phyloP scores from a whole-genome alignment of 495 filamentous ascomycete species.

The Penicillium taxi region DNA sequence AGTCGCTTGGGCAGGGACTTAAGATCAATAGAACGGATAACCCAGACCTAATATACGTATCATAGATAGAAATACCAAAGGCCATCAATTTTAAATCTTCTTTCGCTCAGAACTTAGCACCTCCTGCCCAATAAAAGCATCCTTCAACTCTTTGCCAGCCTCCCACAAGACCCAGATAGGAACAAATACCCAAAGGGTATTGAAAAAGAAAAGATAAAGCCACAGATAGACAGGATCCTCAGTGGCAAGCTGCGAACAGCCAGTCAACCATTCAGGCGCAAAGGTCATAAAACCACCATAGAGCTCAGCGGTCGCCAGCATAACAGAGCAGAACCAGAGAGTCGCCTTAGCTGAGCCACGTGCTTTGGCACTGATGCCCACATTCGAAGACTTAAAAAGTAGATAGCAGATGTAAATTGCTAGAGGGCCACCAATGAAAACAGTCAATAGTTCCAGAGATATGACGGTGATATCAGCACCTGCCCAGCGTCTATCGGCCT shows the following conservation, averaged over 20 bases:
- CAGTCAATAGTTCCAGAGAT: slow-evolving; percentile 78
- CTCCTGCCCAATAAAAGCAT: slow-evolving; percentile 42
- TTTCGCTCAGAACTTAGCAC: slow-evolving; percentile 7
- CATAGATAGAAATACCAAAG: too few relatives aligned
- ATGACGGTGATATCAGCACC: slow-evolving; percentile 71
- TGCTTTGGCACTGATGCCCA: slow-evolving; percentile 8
- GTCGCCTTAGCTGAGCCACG: slow-evolving; percentile 42
- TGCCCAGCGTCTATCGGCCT: slow-evolving; percentile 79
- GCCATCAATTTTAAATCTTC: slow-evolving; percentile 1
- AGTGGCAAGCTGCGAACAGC: slow-evolving; percentile 65
- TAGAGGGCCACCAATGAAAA: slow-evolving; percentile 65
- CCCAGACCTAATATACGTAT: too few relatives aligned
- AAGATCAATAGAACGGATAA: too few relatives aligned
- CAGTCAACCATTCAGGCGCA: slow-evolving; percentile 84
- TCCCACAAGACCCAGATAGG: slow-evolving; percentile 71
- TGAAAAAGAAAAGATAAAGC: slow-evolving; percentile 89
- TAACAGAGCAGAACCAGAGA: slow-evolving; percentile 59
- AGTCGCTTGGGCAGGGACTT: too few relatives aligned
- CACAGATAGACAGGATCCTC: slow-evolving; percentile 79
- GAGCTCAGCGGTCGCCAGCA: slow-evolving; percentile 85
- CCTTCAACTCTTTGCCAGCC: slow-evolving; percentile 50
- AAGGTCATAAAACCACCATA: slow-evolving; percentile 99
- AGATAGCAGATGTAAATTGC: slow-evolving; percentile 64
- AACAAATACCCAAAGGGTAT: slow-evolving; percentile 78
- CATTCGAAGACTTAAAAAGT: slow-evolving; percentile 33